Conservation (phyloP, 2,329 filamentous ascomycete species). For the Pseudogymnoascus sp. region DNA sequence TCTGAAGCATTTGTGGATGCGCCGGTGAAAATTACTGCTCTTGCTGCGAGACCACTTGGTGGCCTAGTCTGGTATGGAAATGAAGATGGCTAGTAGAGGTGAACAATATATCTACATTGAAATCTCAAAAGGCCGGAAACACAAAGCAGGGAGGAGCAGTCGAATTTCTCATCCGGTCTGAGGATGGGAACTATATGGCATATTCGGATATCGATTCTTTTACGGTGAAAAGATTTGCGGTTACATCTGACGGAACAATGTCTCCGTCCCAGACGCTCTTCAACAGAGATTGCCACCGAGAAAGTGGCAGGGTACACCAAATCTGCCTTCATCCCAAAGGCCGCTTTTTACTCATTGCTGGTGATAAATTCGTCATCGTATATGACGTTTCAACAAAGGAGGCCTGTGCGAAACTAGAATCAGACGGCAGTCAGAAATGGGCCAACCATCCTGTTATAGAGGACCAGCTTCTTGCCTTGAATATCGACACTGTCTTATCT, state of each 20-base stretch:
- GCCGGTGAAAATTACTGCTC: conserved; percentile 9
- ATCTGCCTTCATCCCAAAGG: background rate
- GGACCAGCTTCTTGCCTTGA: background rate
- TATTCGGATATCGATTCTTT: background rate
- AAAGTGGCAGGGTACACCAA: background rate
- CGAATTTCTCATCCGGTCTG: background rate
- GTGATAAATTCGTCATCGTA: background rate
- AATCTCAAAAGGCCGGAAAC: background rate
- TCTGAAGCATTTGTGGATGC: conserved; percentile 2
- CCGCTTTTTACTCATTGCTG: background rate
- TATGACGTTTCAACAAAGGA: background rate
- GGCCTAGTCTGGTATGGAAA: conserved; percentile 9
- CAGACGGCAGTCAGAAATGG: background rate
- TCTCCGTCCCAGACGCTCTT: background rate
- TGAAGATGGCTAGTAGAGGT: conserved; percentile 7
- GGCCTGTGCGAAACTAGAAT: background rate
- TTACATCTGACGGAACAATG: background rate
- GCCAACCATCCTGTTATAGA: background rate
- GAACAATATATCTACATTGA: background rate
- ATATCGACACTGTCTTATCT: background rate
- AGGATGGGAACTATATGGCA: background rate
- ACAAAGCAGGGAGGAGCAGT: background rate
- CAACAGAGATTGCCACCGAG: background rate
- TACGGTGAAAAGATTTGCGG: background rate
- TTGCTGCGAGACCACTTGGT: conserved; percentile 3